These are phyloP conservation scores for Apodospora peruviana DNA, from an alignment of 495 filamentous ascomycete genomes.

Conservation along the genomic window DNA sequence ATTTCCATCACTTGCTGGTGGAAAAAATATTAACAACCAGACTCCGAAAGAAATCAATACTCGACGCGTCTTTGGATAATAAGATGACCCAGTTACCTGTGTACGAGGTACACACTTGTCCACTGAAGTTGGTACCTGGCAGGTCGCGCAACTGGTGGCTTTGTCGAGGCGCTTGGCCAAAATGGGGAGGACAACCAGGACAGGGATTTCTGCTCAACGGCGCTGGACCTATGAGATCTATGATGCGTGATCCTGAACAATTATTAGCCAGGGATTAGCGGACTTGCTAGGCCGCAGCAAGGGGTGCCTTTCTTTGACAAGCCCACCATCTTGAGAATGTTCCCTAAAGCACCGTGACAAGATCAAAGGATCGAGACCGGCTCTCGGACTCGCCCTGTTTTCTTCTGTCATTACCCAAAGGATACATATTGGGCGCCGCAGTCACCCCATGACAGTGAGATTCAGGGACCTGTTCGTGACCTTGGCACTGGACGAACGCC, in stretches of 20 bases:
- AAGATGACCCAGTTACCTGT: too few relatives aligned
- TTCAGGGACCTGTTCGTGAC: neutral
- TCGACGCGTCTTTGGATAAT: too few relatives aligned
- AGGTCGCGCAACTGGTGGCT: conserved; percentile 5
- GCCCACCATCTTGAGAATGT: conserved; percentile 10
- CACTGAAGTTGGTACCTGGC: neutral
- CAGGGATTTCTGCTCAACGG: conserved; percentile 7
- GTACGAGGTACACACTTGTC: too few relatives aligned
- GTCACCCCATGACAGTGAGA: neutral
- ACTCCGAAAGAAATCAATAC: too few relatives aligned
- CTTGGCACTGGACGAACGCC: too few relatives aligned
- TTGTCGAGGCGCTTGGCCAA: conserved; percentile 10
- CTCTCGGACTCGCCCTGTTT: neutral
- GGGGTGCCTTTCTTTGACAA: conserved; percentile 15
- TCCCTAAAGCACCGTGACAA: conserved; percentile 8
- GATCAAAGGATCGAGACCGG: neutral
- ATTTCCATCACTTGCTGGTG: too few relatives aligned
- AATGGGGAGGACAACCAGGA: conserved; percentile 12
- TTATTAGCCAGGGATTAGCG: conserved; percentile 20
- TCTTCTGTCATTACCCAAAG: conserved; percentile 1
- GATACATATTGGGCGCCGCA: neutral
- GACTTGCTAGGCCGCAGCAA: conserved; percentile 11
- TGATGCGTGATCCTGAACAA: conserved; percentile 14
- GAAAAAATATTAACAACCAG: too few relatives aligned
- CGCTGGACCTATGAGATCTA: conserved; percentile 11